Conservation (phyloP, 2,329 filamentous ascomycete species). For the Huntiella moniliformis region DNA sequence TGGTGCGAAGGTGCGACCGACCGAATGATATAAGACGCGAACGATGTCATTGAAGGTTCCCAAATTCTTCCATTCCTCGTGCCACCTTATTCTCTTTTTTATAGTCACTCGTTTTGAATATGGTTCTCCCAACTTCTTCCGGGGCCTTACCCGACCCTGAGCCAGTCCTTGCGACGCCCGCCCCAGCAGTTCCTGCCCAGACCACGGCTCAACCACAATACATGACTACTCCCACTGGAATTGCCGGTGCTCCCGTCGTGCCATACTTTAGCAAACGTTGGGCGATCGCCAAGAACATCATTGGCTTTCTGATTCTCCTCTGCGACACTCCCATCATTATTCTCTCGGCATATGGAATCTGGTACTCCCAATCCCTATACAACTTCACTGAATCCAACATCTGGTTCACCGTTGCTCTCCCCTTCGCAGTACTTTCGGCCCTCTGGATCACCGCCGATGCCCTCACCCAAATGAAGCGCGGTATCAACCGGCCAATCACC, state of each 20-base stretch:
- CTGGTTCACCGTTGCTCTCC: neutral
- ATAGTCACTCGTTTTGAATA: no score
- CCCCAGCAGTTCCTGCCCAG: no score
- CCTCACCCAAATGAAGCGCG: neutral
- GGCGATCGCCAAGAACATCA: slow-evolving; percentile 1
- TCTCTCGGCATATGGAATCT: neutral
- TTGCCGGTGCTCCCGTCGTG: neutral
- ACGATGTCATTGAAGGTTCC: no score
- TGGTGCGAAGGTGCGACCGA: no score
- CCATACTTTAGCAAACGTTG: neutral
- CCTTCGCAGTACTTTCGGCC: neutral
- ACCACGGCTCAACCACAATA: no score
- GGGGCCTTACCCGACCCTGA: no score
- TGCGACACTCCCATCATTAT: slow-evolving; percentile 3
- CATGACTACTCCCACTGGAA: no score
- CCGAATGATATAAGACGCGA: no score
- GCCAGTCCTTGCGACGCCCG: no score
- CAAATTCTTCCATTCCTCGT: no score
- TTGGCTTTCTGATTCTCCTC: slow-evolving; percentile 1
- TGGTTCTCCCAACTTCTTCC: no score
- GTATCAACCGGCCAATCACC: slow-evolving; percentile 11
- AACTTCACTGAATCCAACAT: neutral
- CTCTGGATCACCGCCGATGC: neutral
- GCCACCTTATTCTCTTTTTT: no score
- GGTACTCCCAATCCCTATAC: neutral